A percentile compares a stretch with the other conserved stretches of the same genome.
phyloP scores from a whole-genome alignment of 2,329 filamentous ascomycete species.

The Tolypocladium cylindrosporum region DNA sequence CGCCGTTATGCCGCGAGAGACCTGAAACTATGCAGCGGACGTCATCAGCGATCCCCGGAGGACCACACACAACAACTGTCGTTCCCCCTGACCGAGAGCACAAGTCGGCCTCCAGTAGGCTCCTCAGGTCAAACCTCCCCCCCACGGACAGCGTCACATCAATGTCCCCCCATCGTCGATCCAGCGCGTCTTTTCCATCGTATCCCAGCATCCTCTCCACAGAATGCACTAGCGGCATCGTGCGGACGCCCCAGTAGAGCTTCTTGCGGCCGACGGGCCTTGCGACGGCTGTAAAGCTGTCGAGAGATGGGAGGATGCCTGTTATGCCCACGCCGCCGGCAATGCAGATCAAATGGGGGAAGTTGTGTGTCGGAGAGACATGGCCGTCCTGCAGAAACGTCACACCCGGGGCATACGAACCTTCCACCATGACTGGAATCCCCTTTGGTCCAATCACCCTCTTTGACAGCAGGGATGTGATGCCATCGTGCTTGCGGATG shows the following conservation, averaged over 20 bases:
- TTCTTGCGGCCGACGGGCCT: conserved; percentile 7
- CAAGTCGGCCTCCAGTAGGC: conserved; percentile 8
- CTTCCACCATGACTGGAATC: conserved; percentile 12
- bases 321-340: conserved; percentile 21
- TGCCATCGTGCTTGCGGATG: conserved; percentile 3
- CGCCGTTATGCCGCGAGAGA: conserved; percentile 1
- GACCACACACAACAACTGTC: conserved; percentile 13
- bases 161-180: conserved; percentile 7
- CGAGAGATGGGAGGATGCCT: conserved; percentile 15
- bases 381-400: conserved; percentile 8
- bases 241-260: conserved; percentile 13
- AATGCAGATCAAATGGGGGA: conserved; percentile 16
- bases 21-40: conserved; percentile 8
- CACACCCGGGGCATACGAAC: conserved; percentile 7
- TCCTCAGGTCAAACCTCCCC: conserved; percentile 8
- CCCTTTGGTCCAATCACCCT: conserved; percentile 1
- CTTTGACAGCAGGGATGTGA: conserved; percentile 2
- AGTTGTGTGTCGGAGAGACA: conserved; percentile 5
- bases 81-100: conserved; percentile 6
- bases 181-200: not conserved
- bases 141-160: conserved; percentile 12
- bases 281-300: conserved; percentile 3
- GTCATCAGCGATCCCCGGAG: conserved; percentile 11
- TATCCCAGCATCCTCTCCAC: conserved; percentile 10
- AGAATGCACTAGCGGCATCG: conserved; percentile 10